Base-by-base conservation (phyloP, 2,329 filamentous ascomycete genomes). In the Trichoderma citrinoviride region DNA sequence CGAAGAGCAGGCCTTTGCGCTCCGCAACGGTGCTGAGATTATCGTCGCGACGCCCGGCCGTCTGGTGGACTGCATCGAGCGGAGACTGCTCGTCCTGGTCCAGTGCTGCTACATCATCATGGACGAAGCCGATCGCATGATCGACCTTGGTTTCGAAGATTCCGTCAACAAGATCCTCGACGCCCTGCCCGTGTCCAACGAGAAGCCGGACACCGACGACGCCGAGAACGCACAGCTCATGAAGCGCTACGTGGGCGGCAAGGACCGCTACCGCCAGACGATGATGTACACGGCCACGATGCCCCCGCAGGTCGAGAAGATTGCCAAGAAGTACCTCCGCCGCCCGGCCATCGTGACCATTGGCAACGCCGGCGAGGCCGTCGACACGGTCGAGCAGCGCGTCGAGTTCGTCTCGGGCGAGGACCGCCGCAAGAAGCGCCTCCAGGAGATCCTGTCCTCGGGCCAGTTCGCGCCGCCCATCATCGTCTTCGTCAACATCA, bases 201-300 rank as follows among this genome's bases (percentile, higher is more conserved):
- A 97, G 77, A 99, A 98, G 77, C 95, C 95, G 0, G 95, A 99
- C 77, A 90, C 87, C 0, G 94, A 98, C 14, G 92, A 91, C 61
- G 95, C 95, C 6, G 95, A 99, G 77, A 86, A 98, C 73, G 83
- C 91, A 0, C 82, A 85, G 64, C 87, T 89, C n/a, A 98, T 98
- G 94, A 89, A 88, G 71, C 85, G 87, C 65, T 90, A 90, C 71
- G 80, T 96, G 1, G 88, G 89, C 61, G 87, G 87, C 19, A 87
- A 87, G 70, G 90, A 93, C 72, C 85, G 90, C 23, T 98, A 98
- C 80, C 85, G 95, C 66, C 94, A 99, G 77, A 99, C 95, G 0
- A 99, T 99, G 95, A 99, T 99, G 95, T 99, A 98, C 86, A 98
- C 95, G 69, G 95, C 95, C 61, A 99, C 95, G 29, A 99, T 99